A percentile compares a stretch with the other conserved stretches of the same genome.
Conservation (phyloP, 805 yeast species). For the Blastobotrys chiropterorum region DNA sequence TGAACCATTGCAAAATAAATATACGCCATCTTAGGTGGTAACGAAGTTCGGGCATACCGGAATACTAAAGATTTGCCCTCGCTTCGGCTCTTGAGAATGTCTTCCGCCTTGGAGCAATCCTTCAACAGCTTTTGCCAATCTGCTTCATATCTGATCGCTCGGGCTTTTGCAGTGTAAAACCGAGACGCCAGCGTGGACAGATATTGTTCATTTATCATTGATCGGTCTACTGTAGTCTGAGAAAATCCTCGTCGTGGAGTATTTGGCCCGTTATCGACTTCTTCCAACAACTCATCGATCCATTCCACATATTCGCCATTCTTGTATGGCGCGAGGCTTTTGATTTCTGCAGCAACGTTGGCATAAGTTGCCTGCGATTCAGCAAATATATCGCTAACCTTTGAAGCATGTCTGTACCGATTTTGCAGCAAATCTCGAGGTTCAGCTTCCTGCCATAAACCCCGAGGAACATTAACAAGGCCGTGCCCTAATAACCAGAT, state of each 20-base stretch:
- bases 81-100: conserved; percentile 42
- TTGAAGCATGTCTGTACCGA: conserved; percentile 51
- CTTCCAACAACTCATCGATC: conserved; percentile 55
- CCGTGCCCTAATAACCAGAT: conserved; percentile 87
- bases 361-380: conserved; percentile 58
- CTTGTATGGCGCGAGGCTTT: conserved; percentile 43
- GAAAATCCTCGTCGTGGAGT: conserved; percentile 6
- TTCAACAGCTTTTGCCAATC: conserved; percentile 48
- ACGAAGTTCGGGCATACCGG: conserved; percentile 24
- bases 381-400: conserved; percentile 50
- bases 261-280: conserved; percentile 21
- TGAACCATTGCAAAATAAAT: conserved; percentile 37
- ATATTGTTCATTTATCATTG: conserved; percentile 33
- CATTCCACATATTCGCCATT: conserved; percentile 50
- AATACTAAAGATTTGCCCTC: conserved; percentile 25
- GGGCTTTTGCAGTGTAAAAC: conserved; percentile 47
- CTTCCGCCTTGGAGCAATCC: conserved; percentile 51
- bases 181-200: conserved; percentile 47
- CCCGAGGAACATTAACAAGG: conserved; percentile 57
- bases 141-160: conserved; percentile 48
- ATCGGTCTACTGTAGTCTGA: conserved; percentile 17
- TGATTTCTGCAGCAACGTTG: conserved; percentile 57
- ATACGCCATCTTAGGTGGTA: conserved; percentile 40
- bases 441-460: conserved; percentile 31
- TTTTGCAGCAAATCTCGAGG: conserved; percentile 34